Base-by-base conservation (phyloP, 2,329 filamentous ascomycete species). In the Apiospora koreana region DNA sequence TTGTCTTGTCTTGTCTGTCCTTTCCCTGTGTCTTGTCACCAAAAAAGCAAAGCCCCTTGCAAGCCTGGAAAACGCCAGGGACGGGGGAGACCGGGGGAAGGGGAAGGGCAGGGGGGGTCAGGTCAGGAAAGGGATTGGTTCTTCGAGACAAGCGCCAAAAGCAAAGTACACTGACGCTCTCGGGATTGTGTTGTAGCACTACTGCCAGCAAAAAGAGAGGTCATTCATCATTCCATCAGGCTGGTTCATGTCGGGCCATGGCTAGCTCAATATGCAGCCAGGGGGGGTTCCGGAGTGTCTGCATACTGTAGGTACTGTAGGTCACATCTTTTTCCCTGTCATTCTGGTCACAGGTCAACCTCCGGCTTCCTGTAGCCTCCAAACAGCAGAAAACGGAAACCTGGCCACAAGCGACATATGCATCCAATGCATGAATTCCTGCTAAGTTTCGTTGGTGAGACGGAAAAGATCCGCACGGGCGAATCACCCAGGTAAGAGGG, bases 161-260 rank as follows among this genome's bases (percentile, higher is more conserved):
- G 54, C 50, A 38, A 62, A 62, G 28, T 38, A 62, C 54, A 12
- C 31, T n/a, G 54, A 28, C 28, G 31, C 9, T 28, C 31, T 28
- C 31, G 54, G 31, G 54, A 14, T 62, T n/a, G 54, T 62, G 31
- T 12, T 38, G 54, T 62, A 62, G 54, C 54, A 62, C 54, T 62
- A 62, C 54, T 62, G 54, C 28, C 28, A n/a, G 18, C 18, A n/a
- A 46, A 5, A 38, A 23, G 31, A 38, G 54, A 62, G 54, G 54
- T n/a, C 54, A 62, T 62, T 62, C 31, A 23, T 35, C 28, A 62
- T 62, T 62, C 54, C 54, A 62, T 62, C 54, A 62, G 54, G 31
- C 54, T 62, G 54, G 54, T 62, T 62, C 54, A 62, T 62, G 54
- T 62, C 31, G 31, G 54, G 54, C 31, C 54, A 62, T 62, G 54